phyloP scores from a whole-genome alignment of 2,329 filamentous ascomycete genomes.

The Microdochium nivale region DNA sequence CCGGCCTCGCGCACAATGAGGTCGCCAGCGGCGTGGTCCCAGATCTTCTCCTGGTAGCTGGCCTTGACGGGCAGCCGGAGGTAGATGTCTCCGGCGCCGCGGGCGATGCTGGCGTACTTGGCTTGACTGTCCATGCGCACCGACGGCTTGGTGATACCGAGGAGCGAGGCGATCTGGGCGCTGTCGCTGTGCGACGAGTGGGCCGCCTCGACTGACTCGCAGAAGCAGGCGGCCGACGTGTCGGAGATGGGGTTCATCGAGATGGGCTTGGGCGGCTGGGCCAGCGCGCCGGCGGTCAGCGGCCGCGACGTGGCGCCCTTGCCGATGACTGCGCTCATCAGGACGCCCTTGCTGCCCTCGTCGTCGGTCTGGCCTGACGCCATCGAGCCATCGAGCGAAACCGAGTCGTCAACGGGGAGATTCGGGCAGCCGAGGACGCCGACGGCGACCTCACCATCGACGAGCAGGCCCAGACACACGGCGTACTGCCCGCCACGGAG shows the following conservation, averaged over 20 bases:
- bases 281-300: constrained; percentile 48
- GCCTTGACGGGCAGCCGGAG: constrained; percentile 77
- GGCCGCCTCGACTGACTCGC: constrained; percentile 89
- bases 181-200: constrained; percentile 89
- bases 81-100: constrained; percentile 92
- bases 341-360: constrained; percentile 64
- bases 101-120: constrained; percentile 92
- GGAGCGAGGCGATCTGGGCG: constrained; percentile 69
- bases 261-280: constrained; percentile 50
- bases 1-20: constrained; percentile 91
- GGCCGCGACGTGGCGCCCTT: constrained; percentile 75
- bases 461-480: constrained; percentile 84
- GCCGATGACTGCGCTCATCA: constrained; percentile 78
- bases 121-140: constrained; percentile 97
- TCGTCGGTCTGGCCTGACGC: constrained; percentile 67
- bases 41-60: constrained; percentile 97
- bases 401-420: constrained; percentile 76
- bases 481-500: constrained; percentile 94
- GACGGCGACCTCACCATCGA: constrained; percentile 88
- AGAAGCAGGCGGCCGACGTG: constrained; percentile 79
- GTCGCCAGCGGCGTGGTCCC: constrained; percentile 95
- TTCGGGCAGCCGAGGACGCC: constrained; percentile 95
- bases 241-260: constrained; percentile 70
- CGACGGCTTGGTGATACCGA: constrained; percentile 82
- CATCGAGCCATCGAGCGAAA: constrained; percentile 60